Evolutionary conservation across 371 early-diverging fungal genomes (phyloP), one percentile per base, ranked within the genome.

Genomic region (Coemansia sp.): DNA sequence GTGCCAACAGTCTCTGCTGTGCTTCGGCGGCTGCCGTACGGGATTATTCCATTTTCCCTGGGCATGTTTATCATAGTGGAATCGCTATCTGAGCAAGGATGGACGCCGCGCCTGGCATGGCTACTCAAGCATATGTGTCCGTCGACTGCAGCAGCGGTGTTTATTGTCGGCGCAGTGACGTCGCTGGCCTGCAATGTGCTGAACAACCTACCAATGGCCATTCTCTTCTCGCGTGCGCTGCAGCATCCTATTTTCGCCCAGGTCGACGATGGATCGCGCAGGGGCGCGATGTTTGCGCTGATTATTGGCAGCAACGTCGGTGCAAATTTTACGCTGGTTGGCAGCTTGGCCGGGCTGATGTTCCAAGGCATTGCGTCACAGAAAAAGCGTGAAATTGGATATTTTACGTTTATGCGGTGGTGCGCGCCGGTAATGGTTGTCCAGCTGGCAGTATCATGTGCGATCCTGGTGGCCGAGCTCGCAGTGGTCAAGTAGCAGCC

Each of bases 21-120:
- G 4, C 40, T 80, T 9, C 40, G 67, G 41, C 83, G 92, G 5
- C 82, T 91, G 77, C 94, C 94, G 2, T 91, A 88, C 85, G 69
- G 79, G 1, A 85, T 93, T 38, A 70, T 88, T 3, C 90, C 91
- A 0, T 93, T 92, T 72, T 81, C 86, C 4, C 71, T 91, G 35
- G 86, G 92, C 38, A 93, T 93, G 94, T 92, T 93, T 76, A 83
- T 89, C 34, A 78, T 90, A 41, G 88, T 90, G 34, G 89, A 92
- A 68, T 84, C 85, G 1, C 81, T 90, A 30, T 72, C 85, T 0
- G 57, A 80, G 40, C 72, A 72, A 2, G 90, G 90, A 0, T 93
- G 89, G 89, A 88, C 85, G 5, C 79, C 84, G 0, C 84, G 83
- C 3, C 84, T 91, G 66, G 86, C 91, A 5, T 76, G 55, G 9